Base-by-base conservation (phyloP, 1,284 basidiomycete species). In the Quambalaria eucalypti region DNA sequence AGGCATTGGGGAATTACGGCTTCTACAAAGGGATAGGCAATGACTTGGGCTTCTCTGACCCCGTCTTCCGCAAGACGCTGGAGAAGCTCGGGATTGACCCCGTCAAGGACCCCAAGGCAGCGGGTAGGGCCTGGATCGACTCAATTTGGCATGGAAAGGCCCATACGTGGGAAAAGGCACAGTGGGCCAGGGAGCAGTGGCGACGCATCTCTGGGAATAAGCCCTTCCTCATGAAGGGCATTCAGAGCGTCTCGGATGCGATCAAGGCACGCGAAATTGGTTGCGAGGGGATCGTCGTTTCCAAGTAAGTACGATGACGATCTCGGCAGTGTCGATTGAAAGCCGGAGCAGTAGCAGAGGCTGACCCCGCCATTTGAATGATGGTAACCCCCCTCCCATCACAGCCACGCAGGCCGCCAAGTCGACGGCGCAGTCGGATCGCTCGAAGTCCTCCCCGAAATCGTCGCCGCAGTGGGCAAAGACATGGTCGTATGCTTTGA, bases 61-160 rank as follows among this genome's bases (percentile, higher is more conserved):
- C 68, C 4, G 62, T 70, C 42, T 73, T 73, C 39, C 60, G 68
- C 5, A 48, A 56, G 8, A 44, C 57, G 2, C 51, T 71, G 16
- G 65, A 68, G 21, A 39, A 54, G 29, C 55, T 64, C 26, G 72
- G 71, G 67, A 64, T 64, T 10, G 42, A 46, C 46, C 44, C 55
- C 39, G 55, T 60, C 6, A 69, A 76, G 23, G 81, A 82, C 60
- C 74, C 79, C 14, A 58, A 62, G 39, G 56, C 51, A n/a, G 59
- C 56, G 14, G 61, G 61, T 12, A 78, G 80, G 21, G 80, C 79
- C 58, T 82, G 81, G 81, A 82, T 82, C 60, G 82, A 82, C 66
- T 76, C 56, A 38, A 80, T 83, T 10, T 82, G 82, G 81, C 81
- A 83, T 63, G 82, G 82, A 38, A 82, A 82, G 66, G 79, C 82